phyloP scores from a whole-genome alignment of 1,284 basidiomycete species.

The Ganoderma lingzhi region DNA sequence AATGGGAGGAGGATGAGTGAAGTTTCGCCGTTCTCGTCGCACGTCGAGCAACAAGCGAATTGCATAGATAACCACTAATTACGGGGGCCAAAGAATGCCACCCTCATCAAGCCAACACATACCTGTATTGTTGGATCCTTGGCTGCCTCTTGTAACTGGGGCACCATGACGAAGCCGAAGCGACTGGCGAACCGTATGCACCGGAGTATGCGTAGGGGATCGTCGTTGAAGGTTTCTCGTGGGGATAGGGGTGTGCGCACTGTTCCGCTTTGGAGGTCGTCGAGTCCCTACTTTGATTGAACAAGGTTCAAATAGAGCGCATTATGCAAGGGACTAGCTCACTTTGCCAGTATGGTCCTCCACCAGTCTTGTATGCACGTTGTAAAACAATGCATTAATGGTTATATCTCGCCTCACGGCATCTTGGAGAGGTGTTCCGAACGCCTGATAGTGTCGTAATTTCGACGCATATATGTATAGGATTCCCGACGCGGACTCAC shows the following conservation, averaged over 20 bases:
- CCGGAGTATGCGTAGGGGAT: conserved; percentile 91
- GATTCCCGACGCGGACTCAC: conserved; percentile 54
- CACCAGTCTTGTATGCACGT: conserved; percentile 87
- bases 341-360: conserved; percentile 92
- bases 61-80: neutral
- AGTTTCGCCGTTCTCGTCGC: neutral
- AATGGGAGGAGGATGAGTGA: neutral
- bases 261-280: conserved; percentile 82
- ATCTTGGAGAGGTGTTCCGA: conserved; percentile 94
- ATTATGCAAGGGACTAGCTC: conserved; percentile 16
- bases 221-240: conserved; percentile 90
- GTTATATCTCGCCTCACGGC: conserved; percentile 93
- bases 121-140: conserved; percentile 78
- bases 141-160: conserved; percentile 74
- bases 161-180: conserved; percentile 86
- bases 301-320: conserved; percentile 2
- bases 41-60: neutral
- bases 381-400: conserved; percentile 97
- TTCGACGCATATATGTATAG: neutral
- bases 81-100: neutral
- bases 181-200: conserved; percentile 93
- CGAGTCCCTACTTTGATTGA: conserved; percentile 68
- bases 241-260: conserved; percentile 93
- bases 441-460: conserved; percentile 59
- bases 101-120: conserved; percentile 19